Evolutionary conservation across 352 stramenopile genomes (phyloP).

Genomic region (Pythium coloratum): DNA sequence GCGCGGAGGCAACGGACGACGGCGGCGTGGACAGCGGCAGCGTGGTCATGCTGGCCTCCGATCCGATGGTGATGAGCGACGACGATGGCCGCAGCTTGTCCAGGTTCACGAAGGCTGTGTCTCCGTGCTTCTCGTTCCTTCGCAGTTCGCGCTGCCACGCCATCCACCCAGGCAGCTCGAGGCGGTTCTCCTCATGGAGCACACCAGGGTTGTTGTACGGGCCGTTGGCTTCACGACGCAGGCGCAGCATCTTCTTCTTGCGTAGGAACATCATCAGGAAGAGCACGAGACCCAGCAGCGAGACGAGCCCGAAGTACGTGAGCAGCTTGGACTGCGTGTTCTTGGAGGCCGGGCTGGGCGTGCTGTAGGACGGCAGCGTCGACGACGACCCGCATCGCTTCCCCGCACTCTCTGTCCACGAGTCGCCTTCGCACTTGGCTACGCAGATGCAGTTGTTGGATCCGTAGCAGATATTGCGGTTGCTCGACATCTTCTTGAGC

Average conservation of each 20-base stretch:
- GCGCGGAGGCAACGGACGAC: not conserved
- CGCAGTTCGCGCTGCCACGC: slow-evolving; percentile 26
- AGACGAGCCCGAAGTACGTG: slow-evolving; percentile 17
- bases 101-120: slow-evolving; percentile 17
- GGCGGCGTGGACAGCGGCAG: slow-evolving; percentile 18
- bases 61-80: slow-evolving; percentile 6
- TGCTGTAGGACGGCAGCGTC: slow-evolving; percentile 16
- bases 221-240: slow-evolving; percentile 19
- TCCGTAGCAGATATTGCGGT: slow-evolving; percentile 30
- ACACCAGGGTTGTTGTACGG: slow-evolving; percentile 26
- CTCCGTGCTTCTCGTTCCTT: slow-evolving; percentile 10
- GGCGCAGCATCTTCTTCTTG: slow-evolving; percentile 7
- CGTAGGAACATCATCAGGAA: slow-evolving; percentile 8
- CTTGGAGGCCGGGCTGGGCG: slow-evolving; percentile 16
- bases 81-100: slow-evolving; percentile 19
- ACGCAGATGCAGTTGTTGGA: slow-evolving; percentile 27
- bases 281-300: slow-evolving; percentile 2
- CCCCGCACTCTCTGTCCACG: slow-evolving; percentile 17
- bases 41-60: slow-evolving; percentile 14
- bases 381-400: slow-evolving; percentile 14
- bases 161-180: slow-evolving; percentile 29
- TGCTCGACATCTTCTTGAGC: slow-evolving; percentile 24
- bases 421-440: slow-evolving; percentile 16
- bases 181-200: slow-evolving; percentile 12
- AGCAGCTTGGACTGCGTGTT: slow-evolving; percentile 26